These are phyloP conservation scores for Beauveria scarabaeidicola DNA, from an alignment of 2,329 filamentous ascomycete species.

Conservation along the genomic window DNA sequence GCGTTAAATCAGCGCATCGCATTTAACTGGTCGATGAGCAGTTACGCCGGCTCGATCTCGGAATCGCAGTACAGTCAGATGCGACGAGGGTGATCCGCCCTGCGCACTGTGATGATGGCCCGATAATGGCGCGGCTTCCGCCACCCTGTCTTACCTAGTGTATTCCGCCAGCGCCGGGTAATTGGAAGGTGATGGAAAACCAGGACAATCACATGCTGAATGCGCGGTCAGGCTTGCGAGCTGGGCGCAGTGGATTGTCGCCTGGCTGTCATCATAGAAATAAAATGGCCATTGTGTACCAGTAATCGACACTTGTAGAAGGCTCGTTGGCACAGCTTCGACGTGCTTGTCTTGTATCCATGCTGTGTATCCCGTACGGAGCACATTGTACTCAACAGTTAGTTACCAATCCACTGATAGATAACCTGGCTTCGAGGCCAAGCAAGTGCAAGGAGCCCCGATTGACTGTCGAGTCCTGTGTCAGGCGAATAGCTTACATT, in stretches of 20 bases:
- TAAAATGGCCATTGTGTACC: neutral
- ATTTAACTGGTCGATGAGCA: neutral
- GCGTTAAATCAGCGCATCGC: neutral
- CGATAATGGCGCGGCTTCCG: neutral
- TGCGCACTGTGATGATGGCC: neutral
- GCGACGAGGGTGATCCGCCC: neutral
- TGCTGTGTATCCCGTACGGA: too few species aligned
- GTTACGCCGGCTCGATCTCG: conserved; percentile 1
- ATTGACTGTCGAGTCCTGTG: neutral
- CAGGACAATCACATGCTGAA: neutral
- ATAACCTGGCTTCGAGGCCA: too few species aligned
- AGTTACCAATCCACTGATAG: too few species aligned
- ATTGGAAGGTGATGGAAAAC: neutral
- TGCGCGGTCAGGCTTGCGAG: neutral
- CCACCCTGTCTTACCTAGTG: neutral
- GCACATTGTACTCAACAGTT: too few species aligned
- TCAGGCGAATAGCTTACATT: neutral
- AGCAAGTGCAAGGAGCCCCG: neutral
- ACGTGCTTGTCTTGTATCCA: neutral
- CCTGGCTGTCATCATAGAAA: too few species aligned
- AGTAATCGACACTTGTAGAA: neutral
- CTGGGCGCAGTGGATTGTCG: neutral
- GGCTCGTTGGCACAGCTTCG: neutral
- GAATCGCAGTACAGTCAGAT: conserved; percentile 10
- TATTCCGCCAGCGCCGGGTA: neutral